Percentiles rank a stretch among this genome's conserved stretches.
These are phyloP conservation scores for Aspergillus ibericus DNA, from an alignment of 2,329 filamentous ascomycete genomes.

Conservation along the genomic window DNA sequence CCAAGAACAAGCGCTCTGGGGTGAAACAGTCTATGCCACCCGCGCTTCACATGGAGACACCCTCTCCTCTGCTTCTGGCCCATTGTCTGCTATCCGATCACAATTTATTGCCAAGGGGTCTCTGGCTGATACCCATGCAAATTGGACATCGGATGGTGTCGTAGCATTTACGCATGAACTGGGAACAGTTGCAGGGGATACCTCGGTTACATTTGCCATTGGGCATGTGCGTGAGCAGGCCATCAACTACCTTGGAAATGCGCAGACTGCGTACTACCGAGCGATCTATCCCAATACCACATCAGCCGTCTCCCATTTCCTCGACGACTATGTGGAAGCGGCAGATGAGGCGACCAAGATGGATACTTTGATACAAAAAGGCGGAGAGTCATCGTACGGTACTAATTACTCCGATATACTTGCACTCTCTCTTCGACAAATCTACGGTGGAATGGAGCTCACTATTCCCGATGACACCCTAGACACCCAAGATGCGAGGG, in stretches of 20 bases:
- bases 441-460: slow-evolving; percentile 40
- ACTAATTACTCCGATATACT: slow-evolving; percentile 41
- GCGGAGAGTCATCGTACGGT: slow-evolving; percentile 24
- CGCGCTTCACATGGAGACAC: slow-evolving; percentile 19
- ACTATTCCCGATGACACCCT: slow-evolving; percentile 35
- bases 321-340: slow-evolving; percentile 39
- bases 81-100: slow-evolving; percentile 23
- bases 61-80: slow-evolving; percentile 30
- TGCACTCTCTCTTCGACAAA: slow-evolving; percentile 40
- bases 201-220: slow-evolving; percentile 40
- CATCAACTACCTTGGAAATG: slow-evolving; percentile 38
- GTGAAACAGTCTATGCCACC: slow-evolving; percentile 40
- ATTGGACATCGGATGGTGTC: slow-evolving; percentile 29
- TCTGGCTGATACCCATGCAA: slow-evolving; percentile 22
- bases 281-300: slow-evolving; percentile 28
- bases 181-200: slow-evolving; percentile 23
- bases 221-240: slow-evolving; percentile 38
- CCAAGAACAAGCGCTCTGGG: slow-evolving; percentile 39
- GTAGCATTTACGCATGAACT: slow-evolving; percentile 40
- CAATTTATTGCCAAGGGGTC: slow-evolving; percentile 34
- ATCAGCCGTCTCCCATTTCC: slow-evolving; percentile 35
- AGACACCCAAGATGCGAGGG: slow-evolving; percentile 26
- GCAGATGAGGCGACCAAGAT: slow-evolving; percentile 30
- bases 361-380: slow-evolving; percentile 25
- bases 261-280: slow-evolving; percentile 39